These are phyloP conservation scores for Thermomyces lanuginosus DNA, from an alignment of 2,329 filamentous ascomycete species.

Conservation along the genomic window DNA sequence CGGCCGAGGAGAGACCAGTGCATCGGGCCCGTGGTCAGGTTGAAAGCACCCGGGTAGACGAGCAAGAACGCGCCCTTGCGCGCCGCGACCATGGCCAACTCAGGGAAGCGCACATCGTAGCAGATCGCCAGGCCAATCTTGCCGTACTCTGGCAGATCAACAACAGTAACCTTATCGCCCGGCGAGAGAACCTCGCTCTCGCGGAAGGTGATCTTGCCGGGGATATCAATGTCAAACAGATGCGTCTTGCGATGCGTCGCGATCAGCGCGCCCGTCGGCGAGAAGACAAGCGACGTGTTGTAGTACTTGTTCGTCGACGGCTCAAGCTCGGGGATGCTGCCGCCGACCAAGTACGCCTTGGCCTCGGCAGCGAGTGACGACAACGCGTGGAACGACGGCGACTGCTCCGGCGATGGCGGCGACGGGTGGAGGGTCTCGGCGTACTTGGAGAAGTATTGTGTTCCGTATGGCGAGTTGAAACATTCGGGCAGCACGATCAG, in stretches of 20 bases:
- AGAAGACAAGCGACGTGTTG: constrained; percentile 80
- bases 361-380: constrained; percentile 64
- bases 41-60: constrained; percentile 93
- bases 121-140: constrained; percentile 81
- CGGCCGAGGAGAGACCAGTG: constrained; percentile 79
- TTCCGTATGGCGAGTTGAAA: constrained; percentile 97
- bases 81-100: constrained; percentile 77
- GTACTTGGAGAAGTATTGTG: constrained; percentile 76
- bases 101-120: constrained; percentile 94
- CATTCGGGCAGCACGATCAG: constrained; percentile 92
- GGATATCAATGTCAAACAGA: constrained; percentile 95
- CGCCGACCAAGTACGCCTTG: constrained; percentile 67
- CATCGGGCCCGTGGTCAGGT: constrained; percentile 75
- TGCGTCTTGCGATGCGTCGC: constrained; percentile 85
- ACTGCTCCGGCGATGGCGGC: constrained; percentile 51
- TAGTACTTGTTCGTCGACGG: constrained; percentile 55
- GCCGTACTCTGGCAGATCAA: constrained; percentile 79
- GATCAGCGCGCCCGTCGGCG: constrained; percentile 60
- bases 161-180: constrained; percentile 67
- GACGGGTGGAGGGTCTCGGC: constrained; percentile 73
- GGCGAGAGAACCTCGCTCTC: constrained; percentile 80
- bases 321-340: constrained; percentile 76
- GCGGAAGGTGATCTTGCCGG: constrained; percentile 78
- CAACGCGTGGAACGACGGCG: constrained; percentile 74
- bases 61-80: constrained; percentile 74